Evolutionary conservation across 768 basidiomycete species (phyloP).

Genomic region (Agaricus sinodeliciosus): DNA sequence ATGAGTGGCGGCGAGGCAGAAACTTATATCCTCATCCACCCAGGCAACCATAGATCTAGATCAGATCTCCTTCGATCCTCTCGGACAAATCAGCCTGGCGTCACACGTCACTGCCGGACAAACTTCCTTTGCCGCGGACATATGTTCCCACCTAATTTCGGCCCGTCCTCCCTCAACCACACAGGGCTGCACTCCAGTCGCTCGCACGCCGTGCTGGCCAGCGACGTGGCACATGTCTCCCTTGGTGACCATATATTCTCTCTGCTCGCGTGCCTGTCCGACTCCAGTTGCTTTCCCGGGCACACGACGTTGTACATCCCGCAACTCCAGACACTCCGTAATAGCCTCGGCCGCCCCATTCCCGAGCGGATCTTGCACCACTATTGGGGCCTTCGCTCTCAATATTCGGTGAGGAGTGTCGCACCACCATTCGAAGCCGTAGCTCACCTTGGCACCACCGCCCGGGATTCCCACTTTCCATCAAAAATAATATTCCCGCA

Average conservation of each 20-base stretch:
- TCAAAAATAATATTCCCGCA: too few species aligned
- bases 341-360: background rate
- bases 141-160: constrained; percentile 7
- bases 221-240: too few species aligned
- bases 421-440: too few species aligned
- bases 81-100: constrained; percentile 5
- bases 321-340: background rate
- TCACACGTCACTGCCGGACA: constrained; percentile 11
- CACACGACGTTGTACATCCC: too few species aligned
- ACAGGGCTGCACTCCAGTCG: background rate
- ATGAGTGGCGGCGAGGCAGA: constrained; percentile 2
- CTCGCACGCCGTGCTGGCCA: too few species aligned
- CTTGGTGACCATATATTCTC: too few species aligned
- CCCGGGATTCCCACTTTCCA: too few species aligned
- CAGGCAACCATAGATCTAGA: constrained; percentile 8
- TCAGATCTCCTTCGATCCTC: constrained; percentile 5
- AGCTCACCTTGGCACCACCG: too few species aligned
- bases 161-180: background rate
- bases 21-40: constrained; percentile 5
- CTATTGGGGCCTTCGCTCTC: too few species aligned
- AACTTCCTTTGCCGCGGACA: constrained; percentile 11
- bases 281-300: too few species aligned
- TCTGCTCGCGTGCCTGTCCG: too few species aligned
- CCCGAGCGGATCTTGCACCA: background rate
- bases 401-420: too few species aligned